Evolutionary conservation across 257 asterid species (phyloP).

Genomic region (Echites panduratus): DNA sequence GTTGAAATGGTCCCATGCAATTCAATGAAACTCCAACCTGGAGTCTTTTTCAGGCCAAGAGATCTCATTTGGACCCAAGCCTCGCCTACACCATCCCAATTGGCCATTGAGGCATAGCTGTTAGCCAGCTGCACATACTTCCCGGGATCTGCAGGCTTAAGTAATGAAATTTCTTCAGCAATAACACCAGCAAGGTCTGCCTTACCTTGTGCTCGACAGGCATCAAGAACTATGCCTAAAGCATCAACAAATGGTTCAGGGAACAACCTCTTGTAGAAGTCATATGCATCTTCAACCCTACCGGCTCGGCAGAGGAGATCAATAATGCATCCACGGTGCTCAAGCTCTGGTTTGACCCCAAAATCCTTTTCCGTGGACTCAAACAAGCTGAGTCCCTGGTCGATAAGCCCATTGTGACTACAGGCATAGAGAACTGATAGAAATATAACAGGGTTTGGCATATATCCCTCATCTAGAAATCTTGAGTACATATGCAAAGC

Average conservation of each 20-base stretch:
- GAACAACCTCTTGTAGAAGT: constrained; percentile 51
- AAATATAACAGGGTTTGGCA: constrained; percentile 62
- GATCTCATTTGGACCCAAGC: constrained; percentile 67
- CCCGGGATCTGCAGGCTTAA: constrained; percentile 58
- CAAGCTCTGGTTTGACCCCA: constrained; percentile 54
- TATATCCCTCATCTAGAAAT: constrained; percentile 39
- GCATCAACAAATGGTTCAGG: constrained; percentile 49
- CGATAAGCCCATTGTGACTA: constrained; percentile 78
- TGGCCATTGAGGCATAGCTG: constrained; percentile 64
- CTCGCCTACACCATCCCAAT: constrained; percentile 81
- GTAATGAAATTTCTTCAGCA: constrained; percentile 48
- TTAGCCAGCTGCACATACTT: constrained; percentile 80
- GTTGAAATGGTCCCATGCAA: constrained; percentile 59
- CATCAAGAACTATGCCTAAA: constrained; percentile 70
- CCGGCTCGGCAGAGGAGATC: constrained; percentile 90
- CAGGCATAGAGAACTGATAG: constrained; percentile 61
- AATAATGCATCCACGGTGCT: constrained; percentile 69
- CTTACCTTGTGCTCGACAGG: constrained; percentile 45
- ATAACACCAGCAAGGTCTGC: constrained; percentile 40
- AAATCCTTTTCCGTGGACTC: constrained; percentile 59
- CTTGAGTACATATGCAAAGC: constrained; percentile 56
- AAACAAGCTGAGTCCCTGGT: constrained; percentile 53
- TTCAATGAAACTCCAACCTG: constrained; percentile 84
- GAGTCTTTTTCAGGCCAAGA: constrained; percentile 62
- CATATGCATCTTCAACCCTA: constrained; percentile 59